Conservation (phyloP, 2,329 filamentous ascomycete genomes). For the Colletotrichum aenigma region DNA sequence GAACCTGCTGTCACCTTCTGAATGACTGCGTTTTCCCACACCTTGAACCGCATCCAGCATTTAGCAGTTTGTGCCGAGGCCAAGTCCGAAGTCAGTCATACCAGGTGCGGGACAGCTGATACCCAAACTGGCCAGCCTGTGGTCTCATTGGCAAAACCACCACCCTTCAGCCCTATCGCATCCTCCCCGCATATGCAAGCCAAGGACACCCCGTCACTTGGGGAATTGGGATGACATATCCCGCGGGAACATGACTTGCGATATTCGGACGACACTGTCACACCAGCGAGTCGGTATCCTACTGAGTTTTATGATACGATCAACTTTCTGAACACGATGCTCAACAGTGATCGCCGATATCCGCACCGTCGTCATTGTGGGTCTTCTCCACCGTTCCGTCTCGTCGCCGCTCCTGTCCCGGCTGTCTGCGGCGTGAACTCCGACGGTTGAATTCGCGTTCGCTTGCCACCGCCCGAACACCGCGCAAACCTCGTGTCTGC, state of each 20-base stretch:
- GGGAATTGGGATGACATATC: not conserved
- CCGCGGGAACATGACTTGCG: not conserved
- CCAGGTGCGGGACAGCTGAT: constrained; percentile 4
- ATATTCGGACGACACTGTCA: not conserved
- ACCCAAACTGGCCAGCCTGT: not conserved
- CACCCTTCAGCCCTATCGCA: constrained; percentile 5
- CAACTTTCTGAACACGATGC: not conserved
- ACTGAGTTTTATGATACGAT: not conserved
- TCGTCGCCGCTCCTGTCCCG: not conserved
- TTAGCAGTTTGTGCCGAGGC: not conserved
- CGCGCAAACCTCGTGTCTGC: not conserved
- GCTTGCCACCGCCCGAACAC: not conserved
- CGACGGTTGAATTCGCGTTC: not conserved
- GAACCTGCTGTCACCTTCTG: not conserved
- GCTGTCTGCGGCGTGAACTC: not conserved
- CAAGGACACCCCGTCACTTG: not conserved
- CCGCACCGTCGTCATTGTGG: not conserved
- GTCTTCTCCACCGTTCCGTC: not conserved
- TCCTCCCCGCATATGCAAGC: not conserved
- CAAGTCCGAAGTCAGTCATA: not conserved
- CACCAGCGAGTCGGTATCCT: not conserved
- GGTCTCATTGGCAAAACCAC: not conserved
- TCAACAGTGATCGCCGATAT: not conserved
- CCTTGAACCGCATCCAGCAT: not conserved
- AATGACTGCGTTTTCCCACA: not conserved